phyloP scores from a whole-genome alignment of 2,329 filamentous ascomycete genomes.

The Botryotinia globosa region DNA sequence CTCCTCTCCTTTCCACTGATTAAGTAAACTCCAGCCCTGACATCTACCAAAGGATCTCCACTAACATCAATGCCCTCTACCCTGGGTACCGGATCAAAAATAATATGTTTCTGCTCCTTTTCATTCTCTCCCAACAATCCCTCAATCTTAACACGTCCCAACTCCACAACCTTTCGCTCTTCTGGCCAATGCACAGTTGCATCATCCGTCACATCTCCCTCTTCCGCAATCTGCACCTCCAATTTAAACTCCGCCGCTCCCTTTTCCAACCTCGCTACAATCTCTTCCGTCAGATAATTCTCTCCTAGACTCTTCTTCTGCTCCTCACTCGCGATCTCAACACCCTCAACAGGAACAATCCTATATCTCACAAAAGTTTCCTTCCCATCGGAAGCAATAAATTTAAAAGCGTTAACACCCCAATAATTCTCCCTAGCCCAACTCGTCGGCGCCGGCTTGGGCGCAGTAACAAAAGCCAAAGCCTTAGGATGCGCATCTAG shows the following conservation, averaged over 20 bases:
- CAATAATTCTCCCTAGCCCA: slow-evolving; percentile 50
- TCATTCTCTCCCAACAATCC: slow-evolving; percentile 41
- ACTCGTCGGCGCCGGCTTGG: slow-evolving; percentile 49
- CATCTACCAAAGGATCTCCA: slow-evolving; percentile 54
- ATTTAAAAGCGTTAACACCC: slow-evolving; percentile 49
- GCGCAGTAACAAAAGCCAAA: slow-evolving; percentile 46
- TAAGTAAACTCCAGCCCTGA: slow-evolving; percentile 55
- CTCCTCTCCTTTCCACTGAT: slow-evolving; percentile 53
- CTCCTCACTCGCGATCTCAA: slow-evolving; percentile 42
- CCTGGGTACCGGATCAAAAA: slow-evolving; percentile 57
- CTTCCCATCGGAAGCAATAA: slow-evolving; percentile 43
- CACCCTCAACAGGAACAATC: slow-evolving; percentile 46
- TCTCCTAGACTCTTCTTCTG: slow-evolving; percentile 41
- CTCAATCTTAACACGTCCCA: slow-evolving; percentile 49
- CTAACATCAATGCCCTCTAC: slow-evolving; percentile 52
- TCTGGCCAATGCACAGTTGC: slow-evolving; percentile 53
- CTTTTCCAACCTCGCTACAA: slow-evolving; percentile 40
- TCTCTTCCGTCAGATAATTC: slow-evolving; percentile 50
- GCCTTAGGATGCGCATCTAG: slow-evolving; percentile 48
- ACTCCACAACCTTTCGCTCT: slow-evolving; percentile 47
- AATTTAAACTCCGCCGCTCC: slow-evolving; percentile 47
- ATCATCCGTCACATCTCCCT: slow-evolving; percentile 48
- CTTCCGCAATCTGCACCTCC: slow-evolving; percentile 49
- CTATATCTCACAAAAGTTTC: slow-evolving; percentile 49
- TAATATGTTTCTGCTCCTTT: slow-evolving; percentile 50